Conservation (phyloP, 176 grass and related monocot genomes). For the Saccharum spontaneum region DNA sequence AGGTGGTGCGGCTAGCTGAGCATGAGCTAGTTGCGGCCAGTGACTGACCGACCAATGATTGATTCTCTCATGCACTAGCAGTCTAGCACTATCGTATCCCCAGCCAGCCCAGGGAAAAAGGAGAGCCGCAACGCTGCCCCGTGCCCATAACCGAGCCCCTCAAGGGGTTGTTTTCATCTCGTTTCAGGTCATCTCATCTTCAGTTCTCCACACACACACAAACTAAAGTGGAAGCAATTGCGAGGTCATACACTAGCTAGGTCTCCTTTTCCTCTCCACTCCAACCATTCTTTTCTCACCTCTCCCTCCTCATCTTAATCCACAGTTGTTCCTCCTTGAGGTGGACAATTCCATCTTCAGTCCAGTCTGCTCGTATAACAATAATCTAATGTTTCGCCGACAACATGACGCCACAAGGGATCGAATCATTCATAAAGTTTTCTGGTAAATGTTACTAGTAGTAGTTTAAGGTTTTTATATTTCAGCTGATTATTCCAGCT, state of each 20-base stretch:
- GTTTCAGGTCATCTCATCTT: slow-evolving; percentile 26
- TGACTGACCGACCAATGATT: slow-evolving; percentile 1
- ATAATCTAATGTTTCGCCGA: not conserved
- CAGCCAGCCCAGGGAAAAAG: too few species aligned
- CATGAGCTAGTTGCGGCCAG: too few species aligned
- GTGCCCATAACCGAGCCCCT: not conserved
- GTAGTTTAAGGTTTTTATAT: not conserved
- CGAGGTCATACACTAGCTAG: not conserved
- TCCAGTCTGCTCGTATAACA: not conserved
- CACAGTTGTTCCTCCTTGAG: not conserved
- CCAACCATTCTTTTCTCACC: slow-evolving; percentile 39
- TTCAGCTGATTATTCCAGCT: slow-evolving; percentile 6
- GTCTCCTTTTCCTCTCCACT: slow-evolving; percentile 18
- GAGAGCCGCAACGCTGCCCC: slow-evolving; percentile 1
- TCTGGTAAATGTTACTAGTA: slow-evolving; percentile 4
- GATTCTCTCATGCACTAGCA: slow-evolving; percentile 40
- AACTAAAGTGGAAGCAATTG: not conserved
- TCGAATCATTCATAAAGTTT: slow-evolving; percentile 22
- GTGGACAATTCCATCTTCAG: not conserved
- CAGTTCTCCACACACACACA: not conserved
- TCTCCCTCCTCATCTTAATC: slow-evolving; percentile 21
- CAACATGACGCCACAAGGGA: slow-evolving; percentile 26
- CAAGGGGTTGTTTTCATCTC: not conserved
- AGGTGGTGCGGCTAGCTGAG: not conserved
- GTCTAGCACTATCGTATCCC: not conserved